Conservation (phyloP, 1,284 basidiomycete genomes). For the Ceraceosorus guamensis region DNA sequence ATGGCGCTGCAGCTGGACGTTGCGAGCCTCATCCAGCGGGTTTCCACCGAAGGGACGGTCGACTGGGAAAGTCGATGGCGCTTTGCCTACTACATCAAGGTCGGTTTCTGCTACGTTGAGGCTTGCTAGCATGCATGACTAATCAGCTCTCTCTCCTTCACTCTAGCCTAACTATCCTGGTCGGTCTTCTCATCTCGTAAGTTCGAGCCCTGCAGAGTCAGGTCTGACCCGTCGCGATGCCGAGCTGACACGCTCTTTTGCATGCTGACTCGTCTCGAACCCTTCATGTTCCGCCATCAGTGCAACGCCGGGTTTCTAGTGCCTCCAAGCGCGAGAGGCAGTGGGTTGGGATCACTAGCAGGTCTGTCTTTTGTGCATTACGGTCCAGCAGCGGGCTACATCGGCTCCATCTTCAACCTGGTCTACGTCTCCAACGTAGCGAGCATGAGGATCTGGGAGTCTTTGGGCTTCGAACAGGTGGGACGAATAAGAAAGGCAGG, state of each 20-base stretch:
- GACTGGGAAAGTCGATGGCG: not conserved
- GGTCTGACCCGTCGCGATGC: too few species aligned
- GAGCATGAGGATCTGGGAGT: conserved; percentile 74
- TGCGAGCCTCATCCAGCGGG: not conserved
- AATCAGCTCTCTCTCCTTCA: too few species aligned
- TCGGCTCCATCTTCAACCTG: conserved; percentile 84
- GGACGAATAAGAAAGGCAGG: conserved; percentile 81
- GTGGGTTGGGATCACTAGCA: conserved; percentile 66
- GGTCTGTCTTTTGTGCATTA: conserved; percentile 75
- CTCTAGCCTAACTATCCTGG: conserved; percentile 55
- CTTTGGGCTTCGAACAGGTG: conserved; percentile 69
- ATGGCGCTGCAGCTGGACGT: not conserved
- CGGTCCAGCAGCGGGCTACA: conserved; percentile 60
- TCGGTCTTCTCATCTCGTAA: conserved; percentile 74
- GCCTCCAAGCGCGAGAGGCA: conserved; percentile 60
- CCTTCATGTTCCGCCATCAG: too few species aligned
- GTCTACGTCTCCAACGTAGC: conserved; percentile 77
- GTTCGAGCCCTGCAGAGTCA: too few species aligned
- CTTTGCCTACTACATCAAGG: conserved; percentile 56
- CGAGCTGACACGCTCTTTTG: too few species aligned
- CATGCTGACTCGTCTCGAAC: too few species aligned
- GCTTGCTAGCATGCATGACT: too few species aligned
- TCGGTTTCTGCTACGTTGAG: too few species aligned
- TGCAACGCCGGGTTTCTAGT: conserved; percentile 88
- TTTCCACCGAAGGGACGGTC: not conserved